Evolutionary conservation across 139 green algal species (phyloP).

Genomic region (Chlamydomonas schloesseri): DNA sequence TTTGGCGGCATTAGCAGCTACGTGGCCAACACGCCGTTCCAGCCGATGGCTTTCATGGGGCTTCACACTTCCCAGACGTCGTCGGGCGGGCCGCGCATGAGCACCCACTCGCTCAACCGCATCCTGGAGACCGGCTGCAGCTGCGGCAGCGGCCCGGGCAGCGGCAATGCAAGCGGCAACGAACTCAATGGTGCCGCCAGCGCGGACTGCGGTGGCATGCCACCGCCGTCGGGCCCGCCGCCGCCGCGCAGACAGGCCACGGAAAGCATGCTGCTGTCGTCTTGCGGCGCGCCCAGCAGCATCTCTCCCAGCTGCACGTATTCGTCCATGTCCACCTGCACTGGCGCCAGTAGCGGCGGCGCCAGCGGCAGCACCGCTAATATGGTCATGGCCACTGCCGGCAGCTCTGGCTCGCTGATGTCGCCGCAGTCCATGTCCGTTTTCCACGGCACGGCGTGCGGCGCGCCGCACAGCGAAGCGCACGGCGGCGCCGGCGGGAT

Average conservation of each 20-base stretch:
- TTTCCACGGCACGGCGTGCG: too few species aligned
- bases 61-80: not conserved
- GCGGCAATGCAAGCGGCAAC: not conserved
- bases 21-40: too few species aligned
- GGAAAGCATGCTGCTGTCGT: not conserved
- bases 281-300: not conserved
- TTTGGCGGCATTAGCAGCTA: too few species aligned
- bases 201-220: not conserved
- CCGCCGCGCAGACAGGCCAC: not conserved
- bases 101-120: slow-evolving; percentile 34
- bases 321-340: slow-evolving; percentile 8
- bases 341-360: not conserved
- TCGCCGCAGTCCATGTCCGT: too few species aligned
- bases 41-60: too few species aligned
- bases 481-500: too few species aligned
- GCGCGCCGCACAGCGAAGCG: too few species aligned
- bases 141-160: too few species aligned
- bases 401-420: too few species aligned
- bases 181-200: not conserved
- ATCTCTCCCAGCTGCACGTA: slow-evolving; percentile 18
- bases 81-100: not conserved
- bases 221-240: not conserved
- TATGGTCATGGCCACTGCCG: too few species aligned
- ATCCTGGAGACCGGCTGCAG: slow-evolving; percentile 7
- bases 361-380: not conserved